Conservation (phyloP, 2,329 filamentous ascomycete species). For the Stagonosporopsis cucurbitacearum region DNA sequence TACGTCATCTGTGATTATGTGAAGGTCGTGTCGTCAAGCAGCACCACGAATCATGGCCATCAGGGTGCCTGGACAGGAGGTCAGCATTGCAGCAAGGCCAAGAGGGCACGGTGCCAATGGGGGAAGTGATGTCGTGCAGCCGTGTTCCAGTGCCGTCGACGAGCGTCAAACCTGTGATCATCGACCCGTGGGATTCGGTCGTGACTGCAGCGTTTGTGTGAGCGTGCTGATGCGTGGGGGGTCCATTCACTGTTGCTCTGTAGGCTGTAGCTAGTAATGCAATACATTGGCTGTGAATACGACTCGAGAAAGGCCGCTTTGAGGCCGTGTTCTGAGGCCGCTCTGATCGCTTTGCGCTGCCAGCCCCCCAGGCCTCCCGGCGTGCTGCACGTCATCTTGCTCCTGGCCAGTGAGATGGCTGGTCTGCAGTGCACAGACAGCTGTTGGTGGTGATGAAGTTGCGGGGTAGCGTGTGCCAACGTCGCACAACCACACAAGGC, state of each 20-base stretch:
- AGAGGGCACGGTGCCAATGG: not conserved
- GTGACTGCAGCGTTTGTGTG: not conserved
- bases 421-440: conserved; percentile 18
- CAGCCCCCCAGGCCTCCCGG: conserved; percentile 6
- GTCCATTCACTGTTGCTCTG: not conserved
- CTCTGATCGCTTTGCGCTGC: conserved; percentile 11
- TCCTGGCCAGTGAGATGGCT: conserved; percentile 11
- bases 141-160: not conserved
- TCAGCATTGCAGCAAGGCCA: not conserved
- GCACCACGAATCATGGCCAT: not conserved
- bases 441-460: conserved; percentile 17
- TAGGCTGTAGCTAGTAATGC: not conserved
- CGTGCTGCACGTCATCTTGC: conserved; percentile 17
- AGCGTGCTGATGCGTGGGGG: conserved; percentile 21
- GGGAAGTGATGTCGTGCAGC: not conserved
- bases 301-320: not conserved
- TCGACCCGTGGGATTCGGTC: not conserved
- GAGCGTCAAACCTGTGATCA: not conserved
- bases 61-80: not conserved
- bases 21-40: not conserved
- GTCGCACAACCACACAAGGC: conserved; percentile 18
- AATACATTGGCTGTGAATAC: not conserved
- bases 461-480: conserved; percentile 29
- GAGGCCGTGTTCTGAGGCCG: not conserved
- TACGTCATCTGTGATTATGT: conserved; percentile 8